A percentile compares a stretch with the other conserved stretches of the same genome.
Evolutionary conservation across 2,329 filamentous ascomycete species (phyloP).

Genomic region (Hypoxylon sp.): DNA sequence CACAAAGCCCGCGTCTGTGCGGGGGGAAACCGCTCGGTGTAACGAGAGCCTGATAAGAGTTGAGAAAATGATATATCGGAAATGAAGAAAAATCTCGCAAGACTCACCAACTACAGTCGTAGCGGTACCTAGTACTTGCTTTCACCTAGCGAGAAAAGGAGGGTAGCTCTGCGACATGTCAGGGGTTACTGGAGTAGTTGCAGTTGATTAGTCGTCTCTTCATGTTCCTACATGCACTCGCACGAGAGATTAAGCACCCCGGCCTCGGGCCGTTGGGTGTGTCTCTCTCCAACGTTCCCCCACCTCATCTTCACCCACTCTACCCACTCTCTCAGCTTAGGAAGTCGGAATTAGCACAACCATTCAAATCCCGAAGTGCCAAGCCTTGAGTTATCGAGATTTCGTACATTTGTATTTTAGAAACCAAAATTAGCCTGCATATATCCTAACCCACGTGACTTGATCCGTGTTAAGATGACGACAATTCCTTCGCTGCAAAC

Average conservation of each 20-base stretch:
- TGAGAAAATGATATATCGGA: slow-evolving; percentile 23
- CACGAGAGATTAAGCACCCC: no score
- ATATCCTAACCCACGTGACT: slow-evolving; percentile 10
- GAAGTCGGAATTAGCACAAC: background rate
- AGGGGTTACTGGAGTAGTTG: background rate
- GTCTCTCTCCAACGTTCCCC: background rate
- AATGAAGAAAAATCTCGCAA: slow-evolving; percentile 2
- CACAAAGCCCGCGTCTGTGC: background rate
- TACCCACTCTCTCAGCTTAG: no score
- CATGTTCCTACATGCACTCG: background rate
- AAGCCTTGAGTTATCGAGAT: background rate
- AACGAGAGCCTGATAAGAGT: background rate
- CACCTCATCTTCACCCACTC: background rate
- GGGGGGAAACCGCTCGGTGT: background rate
- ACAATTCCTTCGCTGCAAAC: background rate
- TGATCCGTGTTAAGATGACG: background rate
- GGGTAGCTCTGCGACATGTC: background rate
- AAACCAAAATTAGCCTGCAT: slow-evolving; percentile 2
- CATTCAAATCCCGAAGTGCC: background rate
- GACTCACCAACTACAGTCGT: background rate
- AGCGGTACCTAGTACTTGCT: background rate
- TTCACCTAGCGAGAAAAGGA: background rate
- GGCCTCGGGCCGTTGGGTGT: background rate
- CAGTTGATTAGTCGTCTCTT: background rate
- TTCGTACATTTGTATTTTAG: slow-evolving; percentile 7